Evolutionary conservation across 768 basidiomycete species (phyloP), one percentile per base, ranked within the genome.

Genomic region (Sporobolomyces phaffii): DNA sequence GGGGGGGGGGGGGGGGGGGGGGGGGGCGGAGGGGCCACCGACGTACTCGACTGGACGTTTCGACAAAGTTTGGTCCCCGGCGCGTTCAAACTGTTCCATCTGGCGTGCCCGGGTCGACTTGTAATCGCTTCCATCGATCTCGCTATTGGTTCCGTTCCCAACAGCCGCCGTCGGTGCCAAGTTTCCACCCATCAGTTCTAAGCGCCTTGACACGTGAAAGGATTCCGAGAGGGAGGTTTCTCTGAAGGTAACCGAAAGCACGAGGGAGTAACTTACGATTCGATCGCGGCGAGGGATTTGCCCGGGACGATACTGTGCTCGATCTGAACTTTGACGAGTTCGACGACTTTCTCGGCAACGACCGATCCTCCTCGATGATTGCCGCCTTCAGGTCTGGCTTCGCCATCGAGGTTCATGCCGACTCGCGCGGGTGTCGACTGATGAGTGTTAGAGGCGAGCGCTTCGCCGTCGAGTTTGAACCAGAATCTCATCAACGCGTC

Each of bases 71-170:
- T 92, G 91, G 76, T 94, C 91, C 76, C 28, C 48, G 13, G 92
- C 89, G 44, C 85, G 80, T 75, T 92, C 91, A 8, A 92, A 80
- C 75, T 93, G 90, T 75, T 88, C 85, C 88, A 92, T 89, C 78
- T 92, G 91, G 40, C 89, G 81, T 73, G 90, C 88, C 50, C 91
- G 82, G 14, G 93, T 86, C 20, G 28, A 24, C 44, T 53, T 57
- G 51, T 73, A 77, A 15, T 64, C 67, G 7, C 56, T 64, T 7
- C 38, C 29, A 1, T 48, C 26, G 40, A 75, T 69, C 24, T 69
- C 64, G 33, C 50, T 51, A n/a, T n/a, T n/a, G n/a, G n/a, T n/a
- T n/a, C n/a, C n/a, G n/a, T n/a, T n/a, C n/a, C n/a, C n/a, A n/a
- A n/a, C n/a, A n/a, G n/a, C n/a, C n/a, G n/a, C n/a, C n/a, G n/a